Evolutionary conservation across 2,329 filamentous ascomycete species (phyloP), one percentile per base, ranked within the genome.

Genomic region (Penicillium sp.): DNA sequence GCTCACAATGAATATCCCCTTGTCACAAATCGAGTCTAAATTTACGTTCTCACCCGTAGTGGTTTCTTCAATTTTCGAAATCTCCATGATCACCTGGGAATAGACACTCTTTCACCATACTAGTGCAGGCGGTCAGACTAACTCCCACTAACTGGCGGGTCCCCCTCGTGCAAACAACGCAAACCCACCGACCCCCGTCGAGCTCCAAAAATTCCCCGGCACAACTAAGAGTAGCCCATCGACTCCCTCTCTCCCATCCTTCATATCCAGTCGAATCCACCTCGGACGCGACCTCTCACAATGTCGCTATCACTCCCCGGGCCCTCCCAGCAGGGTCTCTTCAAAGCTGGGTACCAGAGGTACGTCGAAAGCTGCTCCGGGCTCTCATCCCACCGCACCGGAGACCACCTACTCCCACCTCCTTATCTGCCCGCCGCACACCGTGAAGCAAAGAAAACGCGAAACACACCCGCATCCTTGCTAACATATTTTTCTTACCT

Each of bases 331-430:
- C 85, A 90, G 74, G 90, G 91, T 78, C 87, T 98, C 43, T 98
- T 99, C 86, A 98, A 98, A 84, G 85, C 89, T 72, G 94, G 94
- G 73, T 99, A 99, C 82, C 93, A 93, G 80, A 96, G 91, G 93
- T 97, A 86, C 76, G 86, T 61, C 53, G 53, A 56, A 57, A 56
- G 52, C 48, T 45, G 38, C 35, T 19, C 22, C n/a, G 30, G 16
- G 55, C 46, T 45, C 54, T 49, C 61, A 51, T 61, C 52, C 59
- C 58, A 57, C 55, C 42, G 43, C 62, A 62, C 57, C 55, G 42
- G 55, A 60, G 53, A 51, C 42, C 13, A 49, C 43, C 51, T 1
- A 22, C 19, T 57, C 53, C 52, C 56, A 65, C 55, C 63, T 65
- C 59, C 62, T 60, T 66, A 65, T 71, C 69, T 70, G 66, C 60